These are phyloP conservation scores for Colletotrichum falcatum DNA, from an alignment of 2,329 filamentous ascomycete species.

Conservation along the genomic window DNA sequence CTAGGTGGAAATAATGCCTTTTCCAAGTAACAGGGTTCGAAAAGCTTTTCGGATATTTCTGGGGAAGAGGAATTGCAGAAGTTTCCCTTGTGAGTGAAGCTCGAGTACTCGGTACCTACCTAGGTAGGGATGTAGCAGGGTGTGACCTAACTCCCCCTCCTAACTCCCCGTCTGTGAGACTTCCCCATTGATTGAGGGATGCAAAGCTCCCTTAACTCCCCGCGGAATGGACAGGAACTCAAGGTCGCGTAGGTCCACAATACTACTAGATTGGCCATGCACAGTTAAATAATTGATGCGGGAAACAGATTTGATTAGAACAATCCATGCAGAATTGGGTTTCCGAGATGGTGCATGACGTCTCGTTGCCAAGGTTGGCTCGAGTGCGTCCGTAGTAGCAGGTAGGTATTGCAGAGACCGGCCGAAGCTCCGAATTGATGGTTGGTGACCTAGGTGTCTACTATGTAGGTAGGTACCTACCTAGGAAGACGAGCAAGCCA, in stretches of 20 bases:
- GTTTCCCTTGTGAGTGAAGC: neutral
- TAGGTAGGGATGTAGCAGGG: too few species aligned
- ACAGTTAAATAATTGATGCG: too few species aligned
- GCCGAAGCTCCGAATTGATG: neutral
- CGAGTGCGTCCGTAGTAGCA: neutral
- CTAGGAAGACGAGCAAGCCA: neutral
- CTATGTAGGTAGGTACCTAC: too few species aligned
- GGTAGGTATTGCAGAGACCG: neutral
- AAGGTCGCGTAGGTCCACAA: too few species aligned
- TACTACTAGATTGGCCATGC: too few species aligned
- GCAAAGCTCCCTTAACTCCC: constrained; percentile 1
- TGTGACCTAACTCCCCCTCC: neutral
- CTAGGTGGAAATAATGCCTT: neutral
- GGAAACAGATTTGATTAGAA: too few species aligned
- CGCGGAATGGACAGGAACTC: too few species aligned
- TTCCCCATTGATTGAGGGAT: too few species aligned
- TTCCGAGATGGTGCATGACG: too few species aligned
- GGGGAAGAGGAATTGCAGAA: neutral
- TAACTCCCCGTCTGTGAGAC: constrained; percentile 1
- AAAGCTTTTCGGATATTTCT: neutral
- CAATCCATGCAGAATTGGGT: neutral
- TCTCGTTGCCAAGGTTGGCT: neutral
- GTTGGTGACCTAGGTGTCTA: neutral
- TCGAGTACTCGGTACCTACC: too few species aligned
- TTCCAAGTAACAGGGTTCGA: neutral